Evolutionary conservation across 768 basidiomycete species (phyloP).

Genomic region (Leucocoprinus birnbaumii): DNA sequence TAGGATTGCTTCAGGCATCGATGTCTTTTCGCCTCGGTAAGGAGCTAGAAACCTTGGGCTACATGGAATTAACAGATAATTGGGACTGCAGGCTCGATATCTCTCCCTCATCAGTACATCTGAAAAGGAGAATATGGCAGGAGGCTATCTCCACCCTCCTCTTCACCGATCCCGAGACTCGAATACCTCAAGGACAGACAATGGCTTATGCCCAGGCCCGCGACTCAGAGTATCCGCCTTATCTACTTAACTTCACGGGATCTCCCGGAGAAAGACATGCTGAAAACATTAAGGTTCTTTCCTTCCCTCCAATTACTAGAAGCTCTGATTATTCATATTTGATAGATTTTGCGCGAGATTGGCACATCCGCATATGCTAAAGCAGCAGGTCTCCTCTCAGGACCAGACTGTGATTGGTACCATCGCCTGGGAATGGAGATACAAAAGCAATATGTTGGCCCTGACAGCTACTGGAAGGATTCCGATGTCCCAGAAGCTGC

Average conservation of each 20-base stretch:
- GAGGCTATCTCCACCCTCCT: slow-evolving; percentile 69
- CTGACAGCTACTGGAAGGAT: slow-evolving; percentile 69
- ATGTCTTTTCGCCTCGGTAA: slow-evolving; percentile 77
- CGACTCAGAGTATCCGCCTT: slow-evolving; percentile 63
- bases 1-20: slow-evolving; percentile 48
- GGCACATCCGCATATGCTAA: slow-evolving; percentile 53
- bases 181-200: slow-evolving; percentile 53
- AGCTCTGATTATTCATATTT: neutral
- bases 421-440: slow-evolving; percentile 48
- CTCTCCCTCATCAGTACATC: slow-evolving; percentile 54
- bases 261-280: slow-evolving; percentile 69
- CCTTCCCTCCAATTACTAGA: neutral
- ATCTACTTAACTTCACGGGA: slow-evolving; percentile 61
- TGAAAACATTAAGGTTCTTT: slow-evolving; percentile 70
- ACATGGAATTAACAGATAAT: neutral
- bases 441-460: slow-evolving; percentile 57
- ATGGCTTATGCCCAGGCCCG: slow-evolving; percentile 60
- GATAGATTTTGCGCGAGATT: slow-evolving; percentile 75
- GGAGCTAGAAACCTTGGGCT: neutral
- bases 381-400: slow-evolving; percentile 44
- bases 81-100: slow-evolving; percentile 47
- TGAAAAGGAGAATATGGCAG: slow-evolving; percentile 75
- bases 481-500: slow-evolving; percentile 24
- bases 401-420: slow-evolving; percentile 46
- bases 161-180: slow-evolving; percentile 54